Evolutionary conservation across 2,329 filamentous ascomycete species (phyloP), one percentile per base, ranked within the genome.

Genomic region (Phoma sp.): DNA sequence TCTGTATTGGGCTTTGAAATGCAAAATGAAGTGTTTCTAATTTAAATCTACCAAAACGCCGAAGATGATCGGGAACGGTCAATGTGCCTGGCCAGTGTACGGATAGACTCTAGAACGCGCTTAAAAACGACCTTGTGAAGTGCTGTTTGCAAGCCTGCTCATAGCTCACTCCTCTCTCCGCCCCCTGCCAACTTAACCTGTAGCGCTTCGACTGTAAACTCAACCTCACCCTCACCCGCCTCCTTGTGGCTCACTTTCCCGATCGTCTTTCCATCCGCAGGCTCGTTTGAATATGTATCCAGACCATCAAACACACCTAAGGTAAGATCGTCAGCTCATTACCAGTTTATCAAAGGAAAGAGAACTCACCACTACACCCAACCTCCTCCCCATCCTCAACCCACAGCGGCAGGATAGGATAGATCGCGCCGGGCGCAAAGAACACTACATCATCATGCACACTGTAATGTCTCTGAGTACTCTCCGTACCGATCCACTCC

Each of bases 381-480:
- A 72, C 78, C 52, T 75, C 76, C 2, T 66, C 64, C 0, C 61
- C 61, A 0, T 68, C 72, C 8, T 80, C 80, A 1, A 80, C 75
- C 79, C 79, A 83, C 3, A 83, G 70, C 30, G 81, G 82, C 41
- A 83, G 59, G 9, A 77, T 73, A 30, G 78, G 74, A 52, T 83
- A 83, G 8, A 83, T 60, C 8, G 81, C 81, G 0, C 81, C 82
- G 0, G 82, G 81, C 14, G 81, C 80, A 64, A 84, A 84, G 27
- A 83, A 75, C n/a, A 78, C 78, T 2, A 80, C 66, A 54, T 75
- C 32, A 11, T 75, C 70, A 38, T 75, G 68, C 38, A 80, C 72
- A 57, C 74, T 74, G 29, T 72, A 74, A 14, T 75, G 72, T 2
- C 71, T 68, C 24, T 75, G 71, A 41, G 71, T 69, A 47, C 78